These are phyloP conservation scores for Pseudophaeomoniella oleicola DNA, from an alignment of 2,329 filamentous ascomycete genomes.

Conservation along the genomic window DNA sequence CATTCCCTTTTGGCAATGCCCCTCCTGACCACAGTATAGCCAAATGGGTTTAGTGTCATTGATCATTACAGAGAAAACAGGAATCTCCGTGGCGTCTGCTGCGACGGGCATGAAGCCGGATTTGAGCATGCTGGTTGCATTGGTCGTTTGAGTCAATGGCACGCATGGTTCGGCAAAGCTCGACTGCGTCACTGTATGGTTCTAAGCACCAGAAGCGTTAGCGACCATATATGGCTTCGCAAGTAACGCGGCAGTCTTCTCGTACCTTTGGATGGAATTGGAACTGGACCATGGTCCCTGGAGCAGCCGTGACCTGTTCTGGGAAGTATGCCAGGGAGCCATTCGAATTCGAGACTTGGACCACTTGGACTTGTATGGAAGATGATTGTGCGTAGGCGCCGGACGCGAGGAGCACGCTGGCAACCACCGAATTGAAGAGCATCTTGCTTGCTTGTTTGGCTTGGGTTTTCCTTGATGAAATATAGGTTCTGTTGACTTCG, in stretches of 20 bases:
- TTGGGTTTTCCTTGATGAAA: not conserved
- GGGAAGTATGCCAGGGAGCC: conserved; percentile 48
- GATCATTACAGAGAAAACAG: conserved; percentile 58
- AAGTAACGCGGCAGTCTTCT: not conserved
- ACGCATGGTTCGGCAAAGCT: conserved; percentile 57
- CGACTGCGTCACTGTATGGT: conserved; percentile 70
- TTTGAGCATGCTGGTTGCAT: conserved; percentile 37
- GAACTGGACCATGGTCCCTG: conserved; percentile 40
- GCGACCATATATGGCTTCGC: not conserved
- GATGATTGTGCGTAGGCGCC: not conserved
- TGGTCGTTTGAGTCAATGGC: conserved; percentile 41
- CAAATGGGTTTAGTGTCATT: conserved; percentile 58
- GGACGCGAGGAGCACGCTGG: not conserved
- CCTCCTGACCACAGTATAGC: conserved; percentile 62
- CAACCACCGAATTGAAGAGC: not conserved
- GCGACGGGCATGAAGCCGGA: conserved; percentile 37
- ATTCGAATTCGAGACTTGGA: conserved; percentile 46
- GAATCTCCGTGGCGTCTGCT: conserved; percentile 34
- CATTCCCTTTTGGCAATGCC: conserved; percentile 65
- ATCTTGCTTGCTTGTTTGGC: not conserved
- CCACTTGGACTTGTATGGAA: conserved; percentile 40
- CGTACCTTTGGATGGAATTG: conserved; percentile 34
- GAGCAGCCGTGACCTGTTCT: conserved; percentile 46
- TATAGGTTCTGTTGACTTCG: no score
- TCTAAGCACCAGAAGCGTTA: conserved; percentile 23